Evolutionary conservation across 2,329 filamentous ascomycete species (phyloP).

Genomic region (Penicillium sp.): DNA sequence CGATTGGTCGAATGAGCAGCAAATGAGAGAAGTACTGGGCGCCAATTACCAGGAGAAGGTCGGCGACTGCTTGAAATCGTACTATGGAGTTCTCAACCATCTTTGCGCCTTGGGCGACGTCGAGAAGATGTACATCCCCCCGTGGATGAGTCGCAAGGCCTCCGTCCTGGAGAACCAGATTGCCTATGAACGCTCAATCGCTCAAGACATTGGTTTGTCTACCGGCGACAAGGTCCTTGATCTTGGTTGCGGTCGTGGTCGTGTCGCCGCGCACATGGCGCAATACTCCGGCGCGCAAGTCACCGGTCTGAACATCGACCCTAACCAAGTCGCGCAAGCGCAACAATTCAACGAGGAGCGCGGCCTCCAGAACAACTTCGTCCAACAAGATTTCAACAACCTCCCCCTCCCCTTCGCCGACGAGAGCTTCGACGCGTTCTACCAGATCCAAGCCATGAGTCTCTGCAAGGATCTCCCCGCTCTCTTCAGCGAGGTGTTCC

Average conservation of each 20-base stretch:
- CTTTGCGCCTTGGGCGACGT: conserved; percentile 60
- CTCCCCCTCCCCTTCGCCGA: conserved; percentile 58
- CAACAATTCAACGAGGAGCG: conserved; percentile 49
- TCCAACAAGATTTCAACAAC: conserved; percentile 57
- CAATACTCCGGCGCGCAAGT: conserved; percentile 53
- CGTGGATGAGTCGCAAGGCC: conserved; percentile 56
- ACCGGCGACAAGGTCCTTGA: conserved; percentile 55
- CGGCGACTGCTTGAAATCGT: conserved; percentile 56
- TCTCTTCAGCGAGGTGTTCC: conserved; percentile 55
- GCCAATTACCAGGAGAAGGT: conserved; percentile 56
- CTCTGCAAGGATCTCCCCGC: conserved; percentile 55
- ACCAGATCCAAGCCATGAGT: conserved; percentile 63
- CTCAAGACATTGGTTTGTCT: conserved; percentile 51
- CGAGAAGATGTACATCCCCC: conserved; percentile 64
- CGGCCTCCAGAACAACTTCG: conserved; percentile 53
- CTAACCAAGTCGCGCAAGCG: conserved; percentile 56
- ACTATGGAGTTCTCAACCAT: conserved; percentile 61
- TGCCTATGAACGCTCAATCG: conserved; percentile 57
- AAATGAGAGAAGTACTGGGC: conserved; percentile 55
- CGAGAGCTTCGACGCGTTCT: conserved; percentile 57
- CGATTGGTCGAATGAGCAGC: conserved; percentile 57
- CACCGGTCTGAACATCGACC: conserved; percentile 60
- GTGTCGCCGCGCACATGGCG: conserved; percentile 60
- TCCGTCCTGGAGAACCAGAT: conserved; percentile 58
- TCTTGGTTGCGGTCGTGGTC: conserved; percentile 58